These are phyloP conservation scores for Lactarius sanguifluus DNA, from an alignment of 768 basidiomycete species.

Conservation along the genomic window DNA sequence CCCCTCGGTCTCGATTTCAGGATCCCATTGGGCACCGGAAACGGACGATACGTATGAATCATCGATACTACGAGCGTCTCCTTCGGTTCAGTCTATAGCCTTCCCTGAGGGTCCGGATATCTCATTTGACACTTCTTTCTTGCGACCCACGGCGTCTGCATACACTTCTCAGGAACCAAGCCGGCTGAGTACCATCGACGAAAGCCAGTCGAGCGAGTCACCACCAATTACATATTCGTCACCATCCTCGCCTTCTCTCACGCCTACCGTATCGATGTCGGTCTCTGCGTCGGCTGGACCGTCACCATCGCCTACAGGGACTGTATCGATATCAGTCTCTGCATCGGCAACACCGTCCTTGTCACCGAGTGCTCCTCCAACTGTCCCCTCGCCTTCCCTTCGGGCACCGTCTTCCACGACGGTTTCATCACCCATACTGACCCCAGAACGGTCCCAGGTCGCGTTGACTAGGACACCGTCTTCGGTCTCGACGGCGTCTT, in stretches of 20 bases:
- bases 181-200: conserved; percentile 30
- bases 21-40: conserved; percentile 58
- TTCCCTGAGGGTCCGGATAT: conserved; percentile 61
- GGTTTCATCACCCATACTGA: conserved; percentile 17
- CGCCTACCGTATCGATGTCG: conserved; percentile 46
- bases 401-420: conserved; percentile 30
- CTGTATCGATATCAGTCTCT: conserved; percentile 44
- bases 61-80: conserved; percentile 69
- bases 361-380: conserved; percentile 33
- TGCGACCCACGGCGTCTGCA: conserved; percentile 54
- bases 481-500: conserved; percentile 35
- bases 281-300: conserved; percentile 35
- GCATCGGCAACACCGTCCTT: conserved; percentile 36
- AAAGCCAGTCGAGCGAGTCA: conserved; percentile 32
- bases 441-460: conserved; percentile 29
- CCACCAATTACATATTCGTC: conserved; percentile 38
- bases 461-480: conserved; percentile 39
- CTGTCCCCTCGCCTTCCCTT: conserved; percentile 38
- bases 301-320: conserved; percentile 35
- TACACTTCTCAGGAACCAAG: conserved; percentile 33
- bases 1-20: conserved; percentile 38
- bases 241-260: conserved; percentile 43
- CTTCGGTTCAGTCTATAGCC: conserved; percentile 50
- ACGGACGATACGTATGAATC: conserved; percentile 76
- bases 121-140: conserved; percentile 73